Evolutionary conservation across 768 basidiomycete species (phyloP), one percentile per base, ranked within the genome.

Genomic region (Mycena galopus): DNA sequence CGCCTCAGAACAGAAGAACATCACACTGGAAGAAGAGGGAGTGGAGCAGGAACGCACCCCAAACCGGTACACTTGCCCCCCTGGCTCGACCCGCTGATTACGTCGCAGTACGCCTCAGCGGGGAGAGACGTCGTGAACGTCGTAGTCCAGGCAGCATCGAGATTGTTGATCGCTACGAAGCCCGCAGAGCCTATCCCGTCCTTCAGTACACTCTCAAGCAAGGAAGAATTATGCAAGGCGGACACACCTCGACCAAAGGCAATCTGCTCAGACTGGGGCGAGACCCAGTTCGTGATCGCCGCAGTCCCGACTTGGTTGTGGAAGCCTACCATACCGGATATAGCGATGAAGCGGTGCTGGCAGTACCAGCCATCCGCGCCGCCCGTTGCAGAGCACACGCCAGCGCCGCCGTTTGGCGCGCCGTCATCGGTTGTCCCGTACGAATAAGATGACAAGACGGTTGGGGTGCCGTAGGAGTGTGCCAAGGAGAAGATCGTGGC

Each of bases 131-230:
- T 93, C 21, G 80, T 77, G 78, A 93, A 92, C 0, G 87, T 88
- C 0, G 85, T 64, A 12, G 72, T 88, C 92, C 92, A 93, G 0
- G 80, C 74, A 8, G 83, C 82, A 69, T 91, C 89, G 6, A 80
- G 86, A 70, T 93, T 92, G 77, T 93, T 93, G 75, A 93, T 93
- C 0, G 87, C 91, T 1, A 92, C 88, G 69, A 90, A 92, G 3
- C 92, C 91, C 50, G 81, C 78, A 1, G 88, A 79, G 32, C 89
- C 90, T 91, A 58, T 17, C 11, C 17, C 14, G 14, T 16, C 39
- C 3, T 10, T 58, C 39, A 69, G 7, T n/a, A 35, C 3, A 14
- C 35, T 19, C 16, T 29, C 27, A 32, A 57, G 50, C 33, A 67
- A 65, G 58, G 27, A 23, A 21, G 32, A 14, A 42, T 23, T 39